Evolutionary conservation across 2,329 filamentous ascomycete species (phyloP).

Genomic region (Trichoderma endophyticum): DNA sequence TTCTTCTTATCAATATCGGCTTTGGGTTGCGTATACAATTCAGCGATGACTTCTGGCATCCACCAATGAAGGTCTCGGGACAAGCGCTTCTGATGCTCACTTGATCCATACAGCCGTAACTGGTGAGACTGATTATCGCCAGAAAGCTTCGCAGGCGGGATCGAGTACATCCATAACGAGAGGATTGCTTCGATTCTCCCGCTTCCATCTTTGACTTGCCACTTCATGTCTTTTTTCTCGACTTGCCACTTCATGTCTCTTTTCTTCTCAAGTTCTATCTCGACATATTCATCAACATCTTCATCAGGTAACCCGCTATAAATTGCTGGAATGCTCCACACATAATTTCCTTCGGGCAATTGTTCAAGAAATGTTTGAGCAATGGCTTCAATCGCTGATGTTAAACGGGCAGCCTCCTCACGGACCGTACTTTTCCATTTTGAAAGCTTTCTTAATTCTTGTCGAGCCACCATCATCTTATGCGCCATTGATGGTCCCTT

Average conservation of each 20-base stretch:
- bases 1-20: too few relatives aligned
- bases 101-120: not conserved
- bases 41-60: not conserved
- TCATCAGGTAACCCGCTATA: not conserved
- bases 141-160: not conserved
- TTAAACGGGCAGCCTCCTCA: constrained; percentile 16
- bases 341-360: fast-evolving
- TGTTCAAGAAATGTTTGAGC: not conserved
- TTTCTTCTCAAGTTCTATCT: not conserved
- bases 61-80: not conserved
- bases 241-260: constrained; percentile 23
- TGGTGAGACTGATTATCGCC: not conserved
- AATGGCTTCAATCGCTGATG: constrained; percentile 23
- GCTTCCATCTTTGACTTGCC: constrained; percentile 20
- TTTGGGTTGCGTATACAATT: not conserved
- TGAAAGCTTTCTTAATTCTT: fast-evolving
- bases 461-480: not conserved
- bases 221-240: constrained; percentile 2
- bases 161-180: constrained; percentile 31
- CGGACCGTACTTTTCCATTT: not conserved
- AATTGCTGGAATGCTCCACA: not conserved
- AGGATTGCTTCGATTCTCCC: constrained; percentile 29
- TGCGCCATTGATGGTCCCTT: not conserved
- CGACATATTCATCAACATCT: not conserved
- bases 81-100: not conserved